Conservation (phyloP, 2,329 filamentous ascomycete species). For the Colletotrichum chrysophilum region DNA sequence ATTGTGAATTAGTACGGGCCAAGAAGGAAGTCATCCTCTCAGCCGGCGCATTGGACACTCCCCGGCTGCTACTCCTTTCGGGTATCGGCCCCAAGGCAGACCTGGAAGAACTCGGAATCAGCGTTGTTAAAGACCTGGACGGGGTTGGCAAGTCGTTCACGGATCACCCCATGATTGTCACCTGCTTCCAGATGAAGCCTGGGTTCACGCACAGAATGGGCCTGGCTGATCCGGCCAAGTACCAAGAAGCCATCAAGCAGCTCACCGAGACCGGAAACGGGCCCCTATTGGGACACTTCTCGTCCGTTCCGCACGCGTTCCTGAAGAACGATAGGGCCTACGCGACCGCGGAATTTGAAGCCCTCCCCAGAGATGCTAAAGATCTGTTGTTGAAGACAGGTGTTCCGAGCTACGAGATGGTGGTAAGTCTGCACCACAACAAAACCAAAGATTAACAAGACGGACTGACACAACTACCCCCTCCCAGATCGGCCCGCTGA, state of each 20-base stretch:
- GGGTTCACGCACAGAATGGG: slow-evolving; percentile 4
- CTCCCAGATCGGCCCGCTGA: neutral
- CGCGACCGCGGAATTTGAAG: neutral
- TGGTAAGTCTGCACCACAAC: neutral
- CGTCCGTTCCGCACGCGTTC: slow-evolving; percentile 6
- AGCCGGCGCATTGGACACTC: slow-evolving; percentile 70
- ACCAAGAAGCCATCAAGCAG: slow-evolving; percentile 1
- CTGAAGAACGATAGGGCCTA: slow-evolving; percentile 5
- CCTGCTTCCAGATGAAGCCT: slow-evolving; percentile 12
- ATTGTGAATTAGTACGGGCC: slow-evolving; percentile 29
- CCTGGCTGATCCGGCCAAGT: neutral
- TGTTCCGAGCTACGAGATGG: slow-evolving; percentile 7
- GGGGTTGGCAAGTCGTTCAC: neutral
- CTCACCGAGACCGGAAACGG: neutral
- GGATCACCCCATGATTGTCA: slow-evolving; percentile 24
- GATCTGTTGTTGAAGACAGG: neutral
- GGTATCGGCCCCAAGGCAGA: neutral
- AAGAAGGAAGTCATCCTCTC: slow-evolving; percentile 73
- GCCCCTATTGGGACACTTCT: neutral
- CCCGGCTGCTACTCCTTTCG: slow-evolving; percentile 40
- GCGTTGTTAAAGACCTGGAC: neutral
- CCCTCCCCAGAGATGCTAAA: neutral
- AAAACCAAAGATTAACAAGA: rapidly evolving
- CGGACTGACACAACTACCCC: rapidly evolving
- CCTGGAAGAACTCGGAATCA: neutral